A percentile compares a stretch with the other conserved stretches of the same genome.
These are phyloP conservation scores for Polygonum aviculare DNA, from an alignment of 148 eudicot species.

Conservation along the genomic window DNA sequence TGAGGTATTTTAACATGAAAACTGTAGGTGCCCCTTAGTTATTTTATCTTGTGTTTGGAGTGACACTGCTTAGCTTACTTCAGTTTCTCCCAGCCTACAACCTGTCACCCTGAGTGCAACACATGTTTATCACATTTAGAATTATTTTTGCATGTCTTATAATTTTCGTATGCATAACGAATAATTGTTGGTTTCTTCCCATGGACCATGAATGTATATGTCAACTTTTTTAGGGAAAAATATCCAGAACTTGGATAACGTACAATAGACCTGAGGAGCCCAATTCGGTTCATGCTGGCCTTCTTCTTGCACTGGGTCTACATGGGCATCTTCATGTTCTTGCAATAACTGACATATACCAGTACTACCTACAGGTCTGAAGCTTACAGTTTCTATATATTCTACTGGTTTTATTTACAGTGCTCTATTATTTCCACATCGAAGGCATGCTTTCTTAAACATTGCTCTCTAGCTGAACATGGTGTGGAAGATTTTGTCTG, in stretches of 20 bases:
- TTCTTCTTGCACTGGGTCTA: constrained; percentile 88
- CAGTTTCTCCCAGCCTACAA: background rate
- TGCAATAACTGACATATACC: constrained; percentile 73
- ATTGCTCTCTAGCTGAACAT: background rate
- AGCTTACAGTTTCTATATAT: background rate
- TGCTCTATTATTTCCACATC: background rate
- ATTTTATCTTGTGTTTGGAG: background rate
- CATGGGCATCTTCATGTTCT: constrained; percentile 83
- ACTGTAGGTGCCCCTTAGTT: background rate
- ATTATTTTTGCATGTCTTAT: background rate
- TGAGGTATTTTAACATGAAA: background rate
- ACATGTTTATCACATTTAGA: background rate
- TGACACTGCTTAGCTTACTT: background rate
- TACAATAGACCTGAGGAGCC: constrained; percentile 93
- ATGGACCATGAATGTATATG: background rate
- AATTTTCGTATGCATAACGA: background rate
- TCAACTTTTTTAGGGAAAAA: constrained; percentile 55
- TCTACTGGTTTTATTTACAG: background rate
- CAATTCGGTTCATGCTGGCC: constrained; percentile 80
- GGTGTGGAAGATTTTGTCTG: background rate
- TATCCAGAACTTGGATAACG: constrained; percentile 94
- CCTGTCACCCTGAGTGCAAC: background rate
- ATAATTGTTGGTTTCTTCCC: background rate
- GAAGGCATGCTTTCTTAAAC: background rate
- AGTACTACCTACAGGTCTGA: constrained; percentile 66